Evolutionary conservation across 192 early-diverging fungal species (phyloP).

Genomic region (Linnemannia exigua): DNA sequence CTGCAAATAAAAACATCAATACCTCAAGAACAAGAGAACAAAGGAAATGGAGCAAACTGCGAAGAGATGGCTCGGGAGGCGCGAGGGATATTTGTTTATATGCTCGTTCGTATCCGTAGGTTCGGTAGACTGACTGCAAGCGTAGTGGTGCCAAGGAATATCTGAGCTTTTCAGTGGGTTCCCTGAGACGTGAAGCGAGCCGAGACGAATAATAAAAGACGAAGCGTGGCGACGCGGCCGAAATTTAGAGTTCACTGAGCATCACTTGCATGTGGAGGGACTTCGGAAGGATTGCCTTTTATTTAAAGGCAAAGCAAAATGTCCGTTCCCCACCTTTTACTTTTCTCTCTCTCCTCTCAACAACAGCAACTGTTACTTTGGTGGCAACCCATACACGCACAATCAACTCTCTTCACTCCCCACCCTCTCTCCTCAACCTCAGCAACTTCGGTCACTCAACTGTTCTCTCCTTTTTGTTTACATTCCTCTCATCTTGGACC

Average conservation of each 20-base stretch:
- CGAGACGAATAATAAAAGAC: background rate
- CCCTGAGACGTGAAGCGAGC: background rate
- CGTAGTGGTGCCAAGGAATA: background rate
- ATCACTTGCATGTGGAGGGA: background rate
- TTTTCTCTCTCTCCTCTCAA: background rate
- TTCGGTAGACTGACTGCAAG: background rate
- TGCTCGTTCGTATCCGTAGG: background rate
- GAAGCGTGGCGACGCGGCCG: background rate
- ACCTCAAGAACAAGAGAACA: conserved; percentile 5
- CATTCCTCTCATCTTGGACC: background rate
- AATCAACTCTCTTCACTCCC: background rate
- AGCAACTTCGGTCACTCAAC: background rate
- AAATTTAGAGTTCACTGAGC: background rate
- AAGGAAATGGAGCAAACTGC: background rate
- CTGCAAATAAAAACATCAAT: conserved; percentile 18
- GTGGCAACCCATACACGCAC: background rate
- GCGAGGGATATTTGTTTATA: background rate
- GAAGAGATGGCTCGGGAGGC: background rate
- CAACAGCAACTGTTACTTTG: background rate
- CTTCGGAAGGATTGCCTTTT: background rate
- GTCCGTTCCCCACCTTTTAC: background rate
- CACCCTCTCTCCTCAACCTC: background rate
- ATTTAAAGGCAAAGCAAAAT: background rate
- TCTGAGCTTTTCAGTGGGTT: too few species aligned
- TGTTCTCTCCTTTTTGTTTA: background rate